Conservation (phyloP, 2,329 filamentous ascomycete species). For the Podosphaera xanthii region DNA sequence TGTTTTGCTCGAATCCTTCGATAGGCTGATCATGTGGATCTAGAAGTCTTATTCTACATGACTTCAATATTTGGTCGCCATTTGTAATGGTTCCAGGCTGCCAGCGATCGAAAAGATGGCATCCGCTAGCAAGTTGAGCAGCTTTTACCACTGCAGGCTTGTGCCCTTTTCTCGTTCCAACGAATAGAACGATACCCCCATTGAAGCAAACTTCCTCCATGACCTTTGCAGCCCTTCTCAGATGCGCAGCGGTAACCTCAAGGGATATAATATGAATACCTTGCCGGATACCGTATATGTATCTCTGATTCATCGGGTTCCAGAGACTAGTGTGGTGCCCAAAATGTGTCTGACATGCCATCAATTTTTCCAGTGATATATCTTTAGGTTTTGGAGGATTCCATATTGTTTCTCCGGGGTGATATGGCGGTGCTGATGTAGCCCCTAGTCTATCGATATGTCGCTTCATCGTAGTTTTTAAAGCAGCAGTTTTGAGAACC, state of each 20-base stretch:
- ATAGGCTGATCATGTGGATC: conserved; percentile 45
- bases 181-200: conserved; percentile 74
- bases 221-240: conserved; percentile 81
- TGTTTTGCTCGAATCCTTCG: conserved; percentile 39
- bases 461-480: background rate
- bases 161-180: conserved; percentile 67
- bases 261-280: conserved; percentile 85
- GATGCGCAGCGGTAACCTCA: conserved; percentile 67
- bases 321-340: conserved; percentile 78
- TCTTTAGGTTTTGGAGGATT: conserved; percentile 58
- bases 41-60: conserved; percentile 48
- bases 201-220: conserved; percentile 66
- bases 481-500: background rate
- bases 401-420: conserved; percentile 39
- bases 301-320: conserved; percentile 84
- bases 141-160: conserved; percentile 60
- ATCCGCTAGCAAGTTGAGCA: conserved; percentile 53
- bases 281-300: conserved; percentile 77
- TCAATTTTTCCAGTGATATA: conserved; percentile 72
- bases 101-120: conserved; percentile 85
- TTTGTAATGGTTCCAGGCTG: conserved; percentile 83
- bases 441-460: conserved; percentile 19
- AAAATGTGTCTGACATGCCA: conserved; percentile 71
- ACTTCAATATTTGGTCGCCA: conserved; percentile 63
- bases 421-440: conserved; percentile 30